Evolutionary conservation across 305 asterid species (phyloP).

Genomic region (Withania somnifera): DNA sequence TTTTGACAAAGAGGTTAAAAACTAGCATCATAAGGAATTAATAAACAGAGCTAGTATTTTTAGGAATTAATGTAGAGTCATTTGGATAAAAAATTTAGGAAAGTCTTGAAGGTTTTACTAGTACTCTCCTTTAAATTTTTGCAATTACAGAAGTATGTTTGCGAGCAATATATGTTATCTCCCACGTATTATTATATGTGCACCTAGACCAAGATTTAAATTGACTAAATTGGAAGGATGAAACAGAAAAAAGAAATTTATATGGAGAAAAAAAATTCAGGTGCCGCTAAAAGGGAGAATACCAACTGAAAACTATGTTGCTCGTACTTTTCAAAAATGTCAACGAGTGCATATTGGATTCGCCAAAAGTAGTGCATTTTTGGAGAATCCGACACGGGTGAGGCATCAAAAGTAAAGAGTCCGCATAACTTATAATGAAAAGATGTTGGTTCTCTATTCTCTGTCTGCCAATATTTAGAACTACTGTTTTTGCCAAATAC

Average conservation of each 20-base stretch:
- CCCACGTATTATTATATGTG: not conserved
- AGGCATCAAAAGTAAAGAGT: too few relatives aligned
- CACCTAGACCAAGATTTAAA: not conserved
- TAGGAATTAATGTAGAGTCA: not conserved
- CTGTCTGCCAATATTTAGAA: not conserved
- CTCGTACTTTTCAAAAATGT: too few relatives aligned
- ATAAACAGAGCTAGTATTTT: not conserved
- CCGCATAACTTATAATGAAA: too few relatives aligned
- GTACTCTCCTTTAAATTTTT: not conserved
- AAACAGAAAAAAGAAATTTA: not conserved
- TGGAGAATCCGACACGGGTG: too few relatives aligned
- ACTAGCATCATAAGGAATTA: not conserved
- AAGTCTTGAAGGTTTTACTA: not conserved
- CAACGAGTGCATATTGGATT: too few relatives aligned
- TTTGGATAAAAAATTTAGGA: not conserved
- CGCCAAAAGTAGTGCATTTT: too few relatives aligned
- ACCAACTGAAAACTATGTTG: not conserved
- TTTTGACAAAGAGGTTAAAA: too few relatives aligned
- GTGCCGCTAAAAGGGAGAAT: not conserved
- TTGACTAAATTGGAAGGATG: not conserved
- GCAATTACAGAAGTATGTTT: not conserved
- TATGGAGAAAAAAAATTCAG: not conserved
- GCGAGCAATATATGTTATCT: not conserved
- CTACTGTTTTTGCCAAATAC: not conserved
- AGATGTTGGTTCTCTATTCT: not conserved